These are phyloP conservation scores for Colletotrichum sp. DNA, from an alignment of 2,329 filamentous ascomycete species.

Conservation along the genomic window DNA sequence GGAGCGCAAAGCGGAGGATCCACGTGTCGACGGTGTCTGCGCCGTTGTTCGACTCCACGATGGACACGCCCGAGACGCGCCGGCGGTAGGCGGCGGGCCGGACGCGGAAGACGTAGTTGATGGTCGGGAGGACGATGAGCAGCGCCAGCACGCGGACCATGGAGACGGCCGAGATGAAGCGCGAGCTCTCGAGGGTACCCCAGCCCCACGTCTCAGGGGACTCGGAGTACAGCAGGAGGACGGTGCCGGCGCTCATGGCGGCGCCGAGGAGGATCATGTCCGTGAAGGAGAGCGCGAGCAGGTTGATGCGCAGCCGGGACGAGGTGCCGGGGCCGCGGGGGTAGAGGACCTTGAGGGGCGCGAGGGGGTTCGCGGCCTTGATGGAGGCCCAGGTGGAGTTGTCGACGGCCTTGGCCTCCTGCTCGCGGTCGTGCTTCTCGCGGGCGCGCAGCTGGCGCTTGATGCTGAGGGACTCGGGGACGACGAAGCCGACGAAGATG, in stretches of 20 bases:
- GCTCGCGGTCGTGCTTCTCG: conserved; percentile 64
- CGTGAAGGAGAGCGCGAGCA: conserved; percentile 79
- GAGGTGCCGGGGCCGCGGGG: conserved; percentile 70
- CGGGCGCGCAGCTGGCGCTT: conserved; percentile 73
- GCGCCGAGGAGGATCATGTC: conserved; percentile 85
- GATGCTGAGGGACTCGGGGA: conserved; percentile 85
- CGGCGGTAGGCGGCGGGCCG: conserved; percentile 51
- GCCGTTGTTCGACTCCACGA: conserved; percentile 63
- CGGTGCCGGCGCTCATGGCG: conserved; percentile 79
- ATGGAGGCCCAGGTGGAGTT: conserved; percentile 31
- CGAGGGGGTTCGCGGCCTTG: conserved; percentile 66
- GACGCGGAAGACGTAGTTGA: conserved; percentile 77
- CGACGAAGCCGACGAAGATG: conserved; percentile 69
- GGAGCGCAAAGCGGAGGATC: conserved; percentile 75
- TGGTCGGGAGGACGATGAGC: conserved; percentile 73
- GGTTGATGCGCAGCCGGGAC: conserved; percentile 72
- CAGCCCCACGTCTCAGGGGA: conserved; percentile 81
- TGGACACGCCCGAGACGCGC: conserved; percentile 38
- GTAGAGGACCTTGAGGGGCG: conserved; percentile 78
- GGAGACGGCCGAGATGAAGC: conserved; percentile 83
- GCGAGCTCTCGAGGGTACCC: conserved; percentile 79
- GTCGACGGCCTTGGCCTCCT: conserved; percentile 38
- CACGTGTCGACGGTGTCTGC: conserved; percentile 80
- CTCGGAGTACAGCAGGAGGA: conserved; percentile 84
- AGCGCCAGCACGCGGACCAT: conserved; percentile 77